phyloP scores from a whole-genome alignment of 495 filamentous ascomycete genomes.

The Neurospora sp. region DNA sequence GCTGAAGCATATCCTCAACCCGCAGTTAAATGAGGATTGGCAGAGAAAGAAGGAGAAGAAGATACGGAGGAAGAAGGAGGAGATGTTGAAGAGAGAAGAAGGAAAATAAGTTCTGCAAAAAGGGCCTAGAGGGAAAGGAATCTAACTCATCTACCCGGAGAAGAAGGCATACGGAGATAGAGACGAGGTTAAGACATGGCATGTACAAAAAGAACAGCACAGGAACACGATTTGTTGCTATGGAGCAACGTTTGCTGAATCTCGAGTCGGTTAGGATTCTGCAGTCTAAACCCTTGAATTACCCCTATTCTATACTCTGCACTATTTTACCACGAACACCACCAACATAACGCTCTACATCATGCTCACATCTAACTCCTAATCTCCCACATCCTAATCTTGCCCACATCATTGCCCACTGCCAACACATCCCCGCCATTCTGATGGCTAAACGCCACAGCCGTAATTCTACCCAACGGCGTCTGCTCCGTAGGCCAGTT shows the following conservation, averaged over 20 bases:
- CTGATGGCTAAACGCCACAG: constrained; percentile 62
- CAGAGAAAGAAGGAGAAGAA: not conserved
- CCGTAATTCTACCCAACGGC: constrained; percentile 74
- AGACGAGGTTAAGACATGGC: too few relatives aligned
- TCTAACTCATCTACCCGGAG: too few relatives aligned
- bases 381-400: constrained; percentile 83
- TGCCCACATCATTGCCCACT: constrained; percentile 78
- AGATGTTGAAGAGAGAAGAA: not conserved
- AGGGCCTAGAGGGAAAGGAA: too few relatives aligned
- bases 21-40: fast-evolving
- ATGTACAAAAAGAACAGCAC: too few relatives aligned
- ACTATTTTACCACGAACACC: not conserved
- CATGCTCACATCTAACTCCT: constrained; percentile 19
- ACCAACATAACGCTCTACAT: not conserved
- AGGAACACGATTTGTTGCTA: too few relatives aligned
- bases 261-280: too few relatives aligned
- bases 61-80: not conserved
- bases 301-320: not conserved
- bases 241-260: too few relatives aligned
- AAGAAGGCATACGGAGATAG: too few relatives aligned
- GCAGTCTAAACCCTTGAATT: not conserved
- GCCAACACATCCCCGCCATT: constrained; percentile 54
- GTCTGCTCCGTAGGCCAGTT: constrained; percentile 95
- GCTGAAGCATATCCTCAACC: not conserved
- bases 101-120: too few relatives aligned